Evolutionary conservation across 176 grass and related monocot genomes (phyloP).

Genomic region (Tillandsia fasciculata): DNA sequence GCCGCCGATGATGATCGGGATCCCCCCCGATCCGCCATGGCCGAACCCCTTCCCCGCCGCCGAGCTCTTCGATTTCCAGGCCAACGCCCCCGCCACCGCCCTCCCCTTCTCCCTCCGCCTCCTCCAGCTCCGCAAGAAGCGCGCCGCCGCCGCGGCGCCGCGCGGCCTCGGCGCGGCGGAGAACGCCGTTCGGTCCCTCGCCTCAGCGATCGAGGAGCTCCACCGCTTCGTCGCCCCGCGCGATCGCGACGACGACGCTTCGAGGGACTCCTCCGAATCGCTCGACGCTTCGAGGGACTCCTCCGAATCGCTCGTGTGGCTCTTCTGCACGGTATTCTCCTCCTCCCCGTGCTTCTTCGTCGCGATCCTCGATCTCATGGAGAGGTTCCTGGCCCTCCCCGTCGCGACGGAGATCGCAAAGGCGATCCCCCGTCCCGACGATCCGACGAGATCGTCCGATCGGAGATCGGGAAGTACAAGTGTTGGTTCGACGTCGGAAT

Average conservation of each 20-base stretch:
- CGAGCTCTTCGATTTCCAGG: slow-evolving; percentile 6
- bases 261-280: slow-evolving; percentile 13
- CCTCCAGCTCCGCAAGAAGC: slow-evolving; percentile 14
- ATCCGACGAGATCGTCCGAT: slow-evolving; percentile 16
- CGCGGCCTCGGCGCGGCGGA: slow-evolving; percentile 21
- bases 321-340: slow-evolving; percentile 32
- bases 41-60: slow-evolving; percentile 5
- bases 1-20: background rate
- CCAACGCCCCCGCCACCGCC: background rate
- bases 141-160: background rate
- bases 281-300: slow-evolving; percentile 6
- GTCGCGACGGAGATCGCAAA: slow-evolving; percentile 10
- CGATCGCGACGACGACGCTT: background rate
- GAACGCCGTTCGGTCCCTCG: slow-evolving; percentile 25
- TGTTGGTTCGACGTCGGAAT: slow-evolving; percentile 63
- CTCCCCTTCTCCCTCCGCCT: slow-evolving; percentile 18
- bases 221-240: slow-evolving; percentile 14
- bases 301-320: slow-evolving; percentile 27
- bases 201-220: slow-evolving; percentile 17
- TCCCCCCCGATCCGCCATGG: slow-evolving; percentile 2
- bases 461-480: slow-evolving; percentile 25
- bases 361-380: slow-evolving; percentile 19
- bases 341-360: slow-evolving; percentile 24
- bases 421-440: slow-evolving; percentile 15
- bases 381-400: slow-evolving; percentile 13